Base-by-base conservation (phyloP, 192 early-diverging fungal species). In the Umbelopsis ramanniana region DNA sequence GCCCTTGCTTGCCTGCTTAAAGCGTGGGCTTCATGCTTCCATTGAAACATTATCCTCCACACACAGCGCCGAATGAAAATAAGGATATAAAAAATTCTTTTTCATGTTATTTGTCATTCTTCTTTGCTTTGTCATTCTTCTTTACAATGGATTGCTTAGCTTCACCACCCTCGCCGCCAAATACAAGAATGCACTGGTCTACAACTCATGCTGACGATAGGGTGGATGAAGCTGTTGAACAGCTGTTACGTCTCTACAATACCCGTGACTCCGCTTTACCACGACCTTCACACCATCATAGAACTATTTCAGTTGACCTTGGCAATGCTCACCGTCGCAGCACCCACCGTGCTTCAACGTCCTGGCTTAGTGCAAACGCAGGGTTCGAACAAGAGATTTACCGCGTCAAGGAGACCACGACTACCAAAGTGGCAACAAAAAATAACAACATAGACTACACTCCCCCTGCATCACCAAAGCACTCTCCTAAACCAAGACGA, bases 151-250 rank as follows among this genome's bases (percentile, higher is more conserved):
- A 22, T 63, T 63, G 33, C 33, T 63, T 63, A 63, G 12, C 17
- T 12, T 14, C 53, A 26, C 53, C 10, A 21, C n/a, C 52, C n/a
- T 23, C 52, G 12, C 53, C 22, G 12, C 53, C 4, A 4, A 50
- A 63, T 14, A 37, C 33, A n/a, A 19, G 29, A 2, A n/a, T 35
- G 8, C 57, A 63, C 37, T 37, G 23, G 57, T 19, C 33, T n/a
- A n/a, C n/a, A 17, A 37, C 29, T n/a, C 29, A 63, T 63, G 11
- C 57, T 37, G 57, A 63, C 10, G 29, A 29, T 6, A 63, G 12
- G 17, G 6, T 63, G 57, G 57, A 63, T 12, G 57, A 12, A 17
- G 57, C 57, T 37, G 57, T 63, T 29, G 33, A 63, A 11, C 57
- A 63, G 6, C 17, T 63, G 11, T 17, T 63, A 8, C 26, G 26